Percentiles rank a stretch among this genome's conserved stretches.
Conservation (phyloP, 257 asterid species). For the Buddleja alternifolia region DNA sequence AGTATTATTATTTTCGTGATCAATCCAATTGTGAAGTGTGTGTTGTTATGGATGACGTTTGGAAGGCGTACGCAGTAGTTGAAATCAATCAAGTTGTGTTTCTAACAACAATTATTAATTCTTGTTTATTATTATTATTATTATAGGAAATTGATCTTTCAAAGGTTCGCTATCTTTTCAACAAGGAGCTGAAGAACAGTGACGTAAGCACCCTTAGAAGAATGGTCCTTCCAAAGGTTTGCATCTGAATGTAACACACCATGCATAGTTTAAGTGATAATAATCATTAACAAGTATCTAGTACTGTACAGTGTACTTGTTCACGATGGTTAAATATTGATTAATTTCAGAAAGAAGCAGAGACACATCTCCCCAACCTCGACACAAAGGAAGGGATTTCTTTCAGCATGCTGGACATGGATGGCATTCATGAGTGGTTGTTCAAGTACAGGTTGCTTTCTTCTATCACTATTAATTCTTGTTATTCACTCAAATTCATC, state of each 20-base stretch:
- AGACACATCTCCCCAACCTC: constrained; percentile 50
- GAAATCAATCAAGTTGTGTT: too few relatives aligned
- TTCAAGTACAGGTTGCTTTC: constrained; percentile 52
- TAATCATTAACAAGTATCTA: too few relatives aligned
- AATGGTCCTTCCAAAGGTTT: constrained; percentile 63
- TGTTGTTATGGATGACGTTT: too few relatives aligned
- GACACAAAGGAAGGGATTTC: constrained; percentile 53
- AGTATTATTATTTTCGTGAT: too few relatives aligned
- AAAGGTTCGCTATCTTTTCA: constrained; percentile 50
- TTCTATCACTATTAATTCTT: not conserved
- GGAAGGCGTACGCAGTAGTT: too few relatives aligned
- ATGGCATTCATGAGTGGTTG: constrained; percentile 56
- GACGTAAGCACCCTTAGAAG: constrained; percentile 51
- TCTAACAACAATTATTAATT: too few relatives aligned
- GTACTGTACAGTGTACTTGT: too few relatives aligned
- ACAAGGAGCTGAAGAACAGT: constrained; percentile 61
- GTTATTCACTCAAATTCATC: too few relatives aligned
- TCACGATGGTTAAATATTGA: not conserved
- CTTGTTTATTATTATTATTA: not conserved
- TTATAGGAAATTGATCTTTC: constrained; percentile 43
- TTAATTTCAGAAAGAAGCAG: constrained; percentile 53
- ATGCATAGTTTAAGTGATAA: not conserved
- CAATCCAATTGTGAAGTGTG: too few relatives aligned
- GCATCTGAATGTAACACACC: not conserved
- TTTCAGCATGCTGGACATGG: constrained; percentile 59